Percentiles rank a stretch among this genome's conserved stretches.
Evolutionary conservation across 2,329 filamentous ascomycete species (phyloP).

Genomic region (Exophiala aquamarina): DNA sequence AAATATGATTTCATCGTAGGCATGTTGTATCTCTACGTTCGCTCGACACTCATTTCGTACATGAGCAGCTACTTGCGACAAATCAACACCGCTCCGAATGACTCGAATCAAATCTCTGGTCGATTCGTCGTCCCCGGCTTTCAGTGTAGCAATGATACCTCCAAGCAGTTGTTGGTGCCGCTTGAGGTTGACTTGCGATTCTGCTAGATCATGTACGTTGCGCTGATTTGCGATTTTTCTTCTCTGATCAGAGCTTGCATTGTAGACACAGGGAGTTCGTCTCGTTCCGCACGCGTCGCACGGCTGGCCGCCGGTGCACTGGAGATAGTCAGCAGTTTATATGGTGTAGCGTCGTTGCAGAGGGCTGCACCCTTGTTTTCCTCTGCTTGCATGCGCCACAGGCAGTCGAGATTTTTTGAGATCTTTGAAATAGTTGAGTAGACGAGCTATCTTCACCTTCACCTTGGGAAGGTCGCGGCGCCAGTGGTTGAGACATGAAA

Average conservation of each 20-base stretch:
- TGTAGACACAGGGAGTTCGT: constrained; percentile 25
- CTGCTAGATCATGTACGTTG: constrained; percentile 25
- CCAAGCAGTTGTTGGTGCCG: constrained; percentile 25
- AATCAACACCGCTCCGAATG: constrained; percentile 24
- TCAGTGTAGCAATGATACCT: constrained; percentile 27
- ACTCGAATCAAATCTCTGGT: constrained; percentile 21
- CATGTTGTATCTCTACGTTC: constrained; percentile 22
- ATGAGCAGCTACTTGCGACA: constrained; percentile 27
- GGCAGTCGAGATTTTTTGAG: constrained; percentile 29
- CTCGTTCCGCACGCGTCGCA: constrained; percentile 27
- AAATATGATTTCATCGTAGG: constrained; percentile 25
- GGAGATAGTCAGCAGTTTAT: not conserved
- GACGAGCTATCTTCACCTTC: not conserved
- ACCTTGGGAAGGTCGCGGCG: constrained; percentile 17
- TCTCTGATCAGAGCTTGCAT: constrained; percentile 27
- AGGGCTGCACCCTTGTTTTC: constrained; percentile 24
- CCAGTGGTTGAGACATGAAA: constrained; percentile 26
- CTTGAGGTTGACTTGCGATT: constrained; percentile 22
- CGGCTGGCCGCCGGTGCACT: constrained; percentile 27
- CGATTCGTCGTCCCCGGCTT: constrained; percentile 18
- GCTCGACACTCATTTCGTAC: constrained; percentile 27
- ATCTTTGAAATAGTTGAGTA: constrained; percentile 8
- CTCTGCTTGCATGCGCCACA: constrained; percentile 29
- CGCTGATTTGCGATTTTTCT: constrained; percentile 28
- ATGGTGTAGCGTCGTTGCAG: not conserved